Conservation (phyloP, 2,329 filamentous ascomycete species). For the Boeremia exigua region DNA sequence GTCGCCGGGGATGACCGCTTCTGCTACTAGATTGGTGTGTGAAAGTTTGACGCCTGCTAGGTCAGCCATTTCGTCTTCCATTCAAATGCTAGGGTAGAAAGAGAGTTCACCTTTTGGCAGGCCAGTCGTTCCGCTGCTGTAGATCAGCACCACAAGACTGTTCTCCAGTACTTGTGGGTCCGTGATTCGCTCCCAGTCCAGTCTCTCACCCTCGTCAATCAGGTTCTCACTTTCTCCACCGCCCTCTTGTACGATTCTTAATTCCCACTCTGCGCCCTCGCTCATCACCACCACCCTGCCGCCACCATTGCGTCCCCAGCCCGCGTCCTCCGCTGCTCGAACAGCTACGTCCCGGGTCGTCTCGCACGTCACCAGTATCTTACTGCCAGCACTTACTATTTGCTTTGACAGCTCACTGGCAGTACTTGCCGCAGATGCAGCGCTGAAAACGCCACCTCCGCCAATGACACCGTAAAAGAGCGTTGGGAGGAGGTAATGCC, state of each 20-base stretch:
- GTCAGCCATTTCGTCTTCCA: neutral
- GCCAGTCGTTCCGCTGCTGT: conserved; percentile 57
- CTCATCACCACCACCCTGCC: conserved; percentile 60
- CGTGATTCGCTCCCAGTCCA: conserved; percentile 62
- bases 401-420: conserved; percentile 59
- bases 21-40: conserved; percentile 53
- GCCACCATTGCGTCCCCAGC: conserved; percentile 40
- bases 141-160: conserved; percentile 54
- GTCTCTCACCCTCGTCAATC: conserved; percentile 50
- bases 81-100: neutral
- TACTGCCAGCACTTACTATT: conserved; percentile 51
- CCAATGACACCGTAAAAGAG: conserved; percentile 64
- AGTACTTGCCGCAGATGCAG: conserved; percentile 59
- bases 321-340: conserved; percentile 57
- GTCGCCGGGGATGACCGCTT: conserved; percentile 43
- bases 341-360: conserved; percentile 57
- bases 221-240: conserved; percentile 27
- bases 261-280: conserved; percentile 48
- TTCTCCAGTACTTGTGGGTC: conserved; percentile 56
- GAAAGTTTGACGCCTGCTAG: conserved; percentile 49
- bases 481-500: conserved; percentile 61
- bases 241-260: conserved; percentile 42
- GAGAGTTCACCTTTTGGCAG: conserved; percentile 50
- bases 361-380: conserved; percentile 56
- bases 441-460: conserved; percentile 65